These are phyloP conservation scores for Climacium dendroides DNA, from an alignment of 225 moss, liverwort and hornwort species.

Conservation along the genomic window DNA sequence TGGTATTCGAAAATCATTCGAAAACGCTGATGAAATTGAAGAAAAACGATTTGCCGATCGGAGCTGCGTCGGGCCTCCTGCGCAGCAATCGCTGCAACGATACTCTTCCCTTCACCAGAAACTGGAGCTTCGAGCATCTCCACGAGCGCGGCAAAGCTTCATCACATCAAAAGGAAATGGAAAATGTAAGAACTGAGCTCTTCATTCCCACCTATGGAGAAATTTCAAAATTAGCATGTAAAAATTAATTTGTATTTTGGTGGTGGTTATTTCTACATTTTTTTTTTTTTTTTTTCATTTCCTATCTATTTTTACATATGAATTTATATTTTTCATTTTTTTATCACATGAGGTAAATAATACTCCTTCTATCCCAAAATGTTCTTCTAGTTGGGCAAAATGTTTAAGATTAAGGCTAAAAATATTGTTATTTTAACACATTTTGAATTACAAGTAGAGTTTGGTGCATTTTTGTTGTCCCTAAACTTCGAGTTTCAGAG, in stretches of 20 bases:
- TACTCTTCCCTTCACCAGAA: background rate
- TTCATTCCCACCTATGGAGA: background rate
- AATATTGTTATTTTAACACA: background rate
- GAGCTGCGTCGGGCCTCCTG: background rate
- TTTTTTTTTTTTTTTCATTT: background rate
- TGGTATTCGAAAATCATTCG: background rate
- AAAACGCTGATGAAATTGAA: background rate
- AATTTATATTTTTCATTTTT: background rate
- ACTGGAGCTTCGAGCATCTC: background rate
- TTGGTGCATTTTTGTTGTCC: background rate
- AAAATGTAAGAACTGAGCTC: background rate
- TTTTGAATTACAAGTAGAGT: rapidly evolving
- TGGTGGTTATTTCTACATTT: background rate
- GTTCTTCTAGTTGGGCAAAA: rapidly evolving
- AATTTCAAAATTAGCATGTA: background rate
- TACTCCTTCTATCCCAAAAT: rapidly evolving
- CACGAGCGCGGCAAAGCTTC: background rate
- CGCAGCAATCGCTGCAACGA: background rate
- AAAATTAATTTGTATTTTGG: too few relatives aligned
- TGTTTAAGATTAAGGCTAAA: background rate
- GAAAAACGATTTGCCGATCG: background rate
- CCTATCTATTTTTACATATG: background rate
- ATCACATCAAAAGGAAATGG: too few relatives aligned
- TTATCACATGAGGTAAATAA: rapidly evolving
- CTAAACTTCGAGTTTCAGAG: rapidly evolving